Percentiles rank a stretch among this genome's conserved stretches.
Conservation (phyloP, 176 grass and related monocot species). For the Aegilops umbellulata region DNA sequence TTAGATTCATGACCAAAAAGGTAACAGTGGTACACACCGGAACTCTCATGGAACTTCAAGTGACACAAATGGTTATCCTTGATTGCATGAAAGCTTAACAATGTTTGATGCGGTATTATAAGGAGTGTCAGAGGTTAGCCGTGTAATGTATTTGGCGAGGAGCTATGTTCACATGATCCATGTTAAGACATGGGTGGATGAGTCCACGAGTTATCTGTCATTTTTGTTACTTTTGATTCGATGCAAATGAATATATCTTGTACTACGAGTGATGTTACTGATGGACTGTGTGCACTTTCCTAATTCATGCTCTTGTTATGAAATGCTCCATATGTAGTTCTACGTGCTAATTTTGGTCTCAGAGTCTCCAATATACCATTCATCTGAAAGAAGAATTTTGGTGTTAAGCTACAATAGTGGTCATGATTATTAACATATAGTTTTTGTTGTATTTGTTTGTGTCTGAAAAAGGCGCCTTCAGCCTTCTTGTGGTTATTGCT, state of each 20-base stretch:
- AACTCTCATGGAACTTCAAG: not conserved
- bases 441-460: not conserved
- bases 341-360: not conserved
- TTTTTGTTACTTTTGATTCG: not conserved
- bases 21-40: not conserved
- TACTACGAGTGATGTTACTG: not conserved
- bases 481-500: slow-evolving; percentile 14
- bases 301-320: not conserved
- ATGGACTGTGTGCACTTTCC: not conserved
- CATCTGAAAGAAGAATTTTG: not conserved
- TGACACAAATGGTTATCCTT: not conserved
- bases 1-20: not conserved
- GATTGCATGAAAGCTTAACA: not conserved
- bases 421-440: not conserved
- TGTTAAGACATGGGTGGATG: not conserved
- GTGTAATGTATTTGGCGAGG: not conserved
- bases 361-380: not conserved
- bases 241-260: not conserved
- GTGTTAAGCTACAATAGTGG: not conserved
- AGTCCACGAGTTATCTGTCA: not conserved
- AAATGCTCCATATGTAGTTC: not conserved
- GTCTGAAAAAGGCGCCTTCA: not conserved
- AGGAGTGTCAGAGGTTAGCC: not conserved
- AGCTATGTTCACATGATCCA: not conserved
- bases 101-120: not conserved